A percentile compares a stretch with the other conserved stretches of the same genome.
phyloP scores from a whole-genome alignment of 345 rosid species.

The Trapa incisa region DNA sequence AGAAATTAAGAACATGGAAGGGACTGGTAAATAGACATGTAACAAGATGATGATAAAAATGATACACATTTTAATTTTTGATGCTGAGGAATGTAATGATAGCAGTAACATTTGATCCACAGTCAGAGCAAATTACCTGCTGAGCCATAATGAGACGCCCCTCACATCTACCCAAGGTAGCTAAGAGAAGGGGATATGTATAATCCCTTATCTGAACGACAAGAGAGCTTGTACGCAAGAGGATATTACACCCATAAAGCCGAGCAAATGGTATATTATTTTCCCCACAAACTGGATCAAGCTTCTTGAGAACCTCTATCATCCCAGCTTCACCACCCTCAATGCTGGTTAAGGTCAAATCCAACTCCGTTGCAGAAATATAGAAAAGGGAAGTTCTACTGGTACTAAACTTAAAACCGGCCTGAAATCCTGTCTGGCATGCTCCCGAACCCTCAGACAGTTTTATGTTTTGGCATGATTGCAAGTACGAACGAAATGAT shows the following conservation, averaged over 20 bases:
- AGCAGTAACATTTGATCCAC: slow-evolving; percentile 6
- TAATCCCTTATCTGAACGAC: slow-evolving; percentile 64
- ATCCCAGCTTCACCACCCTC: slow-evolving; percentile 85
- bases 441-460: slow-evolving; percentile 83
- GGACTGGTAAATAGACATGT: no score
- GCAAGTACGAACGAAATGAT: slow-evolving; percentile 70
- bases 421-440: slow-evolving; percentile 66
- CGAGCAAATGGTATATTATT: slow-evolving; percentile 78
- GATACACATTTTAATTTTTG: neutral
- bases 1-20: no score
- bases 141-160: slow-evolving; percentile 83
- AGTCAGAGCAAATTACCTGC: slow-evolving; percentile 42
- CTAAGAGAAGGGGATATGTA: slow-evolving; percentile 77
- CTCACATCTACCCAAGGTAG: slow-evolving; percentile 71
- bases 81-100: neutral
- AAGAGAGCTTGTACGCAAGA: slow-evolving; percentile 45
- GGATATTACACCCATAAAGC: slow-evolving; percentile 70
- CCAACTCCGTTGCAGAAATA: slow-evolving; percentile 75
- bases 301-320: slow-evolving; percentile 65
- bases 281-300: slow-evolving; percentile 70
- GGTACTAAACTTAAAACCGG: slow-evolving; percentile 75
- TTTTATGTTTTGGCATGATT: slow-evolving; percentile 67
- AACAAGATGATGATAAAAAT: no score
- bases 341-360: slow-evolving; percentile 59
- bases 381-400: slow-evolving; percentile 68